Base-by-base conservation (phyloP, 306 rosid species). In the Citrullus mucosospermus region DNA sequence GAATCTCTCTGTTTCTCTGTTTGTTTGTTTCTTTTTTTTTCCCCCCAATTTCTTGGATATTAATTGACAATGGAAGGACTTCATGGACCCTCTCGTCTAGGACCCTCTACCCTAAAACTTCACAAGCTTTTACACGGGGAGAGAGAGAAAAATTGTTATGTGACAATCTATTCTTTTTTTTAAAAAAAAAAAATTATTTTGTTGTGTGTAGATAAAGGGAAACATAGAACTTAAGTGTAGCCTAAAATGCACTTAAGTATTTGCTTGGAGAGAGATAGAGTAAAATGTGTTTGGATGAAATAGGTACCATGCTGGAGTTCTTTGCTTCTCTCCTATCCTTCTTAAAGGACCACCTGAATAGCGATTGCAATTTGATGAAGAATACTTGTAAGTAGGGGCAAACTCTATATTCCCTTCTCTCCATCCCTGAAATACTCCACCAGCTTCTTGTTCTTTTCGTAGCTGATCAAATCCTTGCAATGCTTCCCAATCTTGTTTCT, bases 381-480 rank as follows among this genome's bases (percentile, higher is more conserved):
- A 80, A 53, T 95, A 95, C 82, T 95, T 95, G 76, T 95, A 95
- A 41, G 97, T 91, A 0, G 99, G 99, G 3, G 97, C 91, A 54
- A 95, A 95, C 86, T 92, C 91, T 60, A 92, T 90, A 79, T 82
- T 82, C 67, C 99, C 99, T 85, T 95, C 97, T 86, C 83, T 83
- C 99, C 99, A 95, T 63, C 92, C 97, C 75, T 92, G 96, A 79
- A 95, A 95, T 5, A 86, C 97, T 43, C 97, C 95, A 53, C 87
- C 96, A 79, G 83, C 86, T 88, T 85, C 85, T 44, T 86, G 86
- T 51, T 92, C 99, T 81, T 79, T 90, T 48, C 89, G 83, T 38
- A 92, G 99, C 80, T 92, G 97, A 68, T 95, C 99, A 80, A 85
- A 95, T 78, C 82, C 93, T 83, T 92, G 93, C 81, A 95, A 76